Evolutionary conservation across 176 grass and related monocot species (phyloP).

Genomic region (Carex scoparia): DNA sequence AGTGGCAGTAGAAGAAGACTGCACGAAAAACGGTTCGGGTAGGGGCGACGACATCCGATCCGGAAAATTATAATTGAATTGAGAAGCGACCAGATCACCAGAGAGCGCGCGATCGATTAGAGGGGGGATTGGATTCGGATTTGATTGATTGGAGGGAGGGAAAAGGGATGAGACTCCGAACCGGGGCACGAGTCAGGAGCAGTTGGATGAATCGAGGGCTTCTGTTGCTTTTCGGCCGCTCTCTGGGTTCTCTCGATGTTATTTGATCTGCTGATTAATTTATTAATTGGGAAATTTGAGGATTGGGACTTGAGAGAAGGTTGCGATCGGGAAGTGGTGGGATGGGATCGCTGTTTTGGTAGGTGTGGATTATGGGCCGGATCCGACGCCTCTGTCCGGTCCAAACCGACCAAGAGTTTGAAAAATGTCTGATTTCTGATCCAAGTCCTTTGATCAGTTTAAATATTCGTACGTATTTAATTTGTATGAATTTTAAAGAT

Average conservation of each 20-base stretch:
- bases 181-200: not conserved
- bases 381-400: too few species aligned
- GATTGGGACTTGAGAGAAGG: not conserved
- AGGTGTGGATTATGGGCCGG: too few species aligned
- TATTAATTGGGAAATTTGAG: not conserved
- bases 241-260: not conserved
- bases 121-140: not conserved
- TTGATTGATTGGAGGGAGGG: not conserved
- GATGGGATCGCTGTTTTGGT: not conserved
- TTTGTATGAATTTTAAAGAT: too few species aligned
- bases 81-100: not conserved
- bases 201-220: not conserved
- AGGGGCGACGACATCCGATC: slow-evolving; percentile 17
- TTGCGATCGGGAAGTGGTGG: not conserved
- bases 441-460: too few species aligned
- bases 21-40: not conserved
- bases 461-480: too few species aligned
- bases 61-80: not conserved
- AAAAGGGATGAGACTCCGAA: not conserved
- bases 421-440: too few species aligned
- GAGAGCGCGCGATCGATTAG: not conserved
- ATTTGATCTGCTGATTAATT: not conserved
- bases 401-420: too few species aligned
- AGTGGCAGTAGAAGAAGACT: not conserved
- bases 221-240: not conserved